Base-by-base conservation (phyloP, 2,329 filamentous ascomycete genomes). In the Cladophialophora chaetospira region DNA sequence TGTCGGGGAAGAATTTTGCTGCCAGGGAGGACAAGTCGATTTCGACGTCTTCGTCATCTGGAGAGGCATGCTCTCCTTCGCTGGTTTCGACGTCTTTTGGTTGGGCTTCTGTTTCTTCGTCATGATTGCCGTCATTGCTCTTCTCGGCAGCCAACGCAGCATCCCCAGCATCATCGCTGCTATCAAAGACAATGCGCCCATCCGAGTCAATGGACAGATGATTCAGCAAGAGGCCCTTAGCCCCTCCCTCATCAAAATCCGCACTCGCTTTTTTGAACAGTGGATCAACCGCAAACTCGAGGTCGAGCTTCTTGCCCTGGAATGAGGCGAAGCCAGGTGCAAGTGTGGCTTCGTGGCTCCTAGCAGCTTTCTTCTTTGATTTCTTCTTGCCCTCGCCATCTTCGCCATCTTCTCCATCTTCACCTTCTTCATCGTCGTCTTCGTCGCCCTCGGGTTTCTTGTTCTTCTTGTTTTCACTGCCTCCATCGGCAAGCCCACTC, bases 241-340 rank as follows among this genome's bases (percentile, higher is more conserved):
- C 94, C 55, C 94, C 94, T 17, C 94, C 94, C 75, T 99, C 94
- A 70, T 99, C 94, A 64, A 99, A 99, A 75, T 99, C 94, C 40
- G 94, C 94, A 4, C 93, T 96, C 0, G 93, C 93, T 70, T 99
- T 99, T 70, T 99, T 99, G 82, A 99, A 99, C n/a, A 99, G 76
- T 2, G 94, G 94, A 69, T 99, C 94, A 4, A 99, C 93, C 0
- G 92, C 87, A 64, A 99, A 97, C 69, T 99, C 94, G 42, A 97
- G 82, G 67, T 99, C 94, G 68, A 99, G 92, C 73, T 97, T 99
- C 75, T 99, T 99, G 66, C 97, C 80, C 70, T 96, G 91, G 53
- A 99, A 72, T 15, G 92, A 87, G 38, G 88, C 84, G 72, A 97
- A 97, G 0, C 90, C 94, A 0, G 89, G 87, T 2, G 89, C 94